Base-by-base conservation (phyloP, 176 grass and related monocot genomes). In the Themeda triandra region DNA sequence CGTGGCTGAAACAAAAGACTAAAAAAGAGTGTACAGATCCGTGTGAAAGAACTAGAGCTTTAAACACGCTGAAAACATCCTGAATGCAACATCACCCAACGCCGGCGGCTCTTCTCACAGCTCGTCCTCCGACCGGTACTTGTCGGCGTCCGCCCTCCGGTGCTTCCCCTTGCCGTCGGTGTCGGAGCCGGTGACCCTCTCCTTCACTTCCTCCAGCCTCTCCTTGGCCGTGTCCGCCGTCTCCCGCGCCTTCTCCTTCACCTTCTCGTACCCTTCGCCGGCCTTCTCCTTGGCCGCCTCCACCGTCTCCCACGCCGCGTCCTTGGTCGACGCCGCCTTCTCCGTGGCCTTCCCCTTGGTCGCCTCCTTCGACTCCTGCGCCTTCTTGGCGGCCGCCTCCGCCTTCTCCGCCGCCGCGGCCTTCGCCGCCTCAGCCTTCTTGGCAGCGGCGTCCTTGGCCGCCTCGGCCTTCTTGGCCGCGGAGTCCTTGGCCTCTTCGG, bases 191-290 rank as follows among this genome's bases (percentile, higher is more conserved):
- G 82, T 40, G 13, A 84, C 90, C 40, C 32, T 86, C 67, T 89
- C 91, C 71, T 83, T 89, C 8, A 58, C 70, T 29, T 39, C 68
- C 62, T 77, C 80, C 0, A 86, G 1, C 76, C 71, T 88, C 69
- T 95, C 93, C 58, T 92, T 92, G 3, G 89, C 83, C 23, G 71
- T 29, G 44, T 88, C 69, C 2, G 87, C 71, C 9, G 69, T 71
- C 82, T 86, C 92, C 70, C 69, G 29, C 5, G 86, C 76, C 10
- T 19, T 45, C 76, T 87, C 90, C 65, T 86, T 87, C 19, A 74
- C 58, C 65, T 76, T 91, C 70, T 85, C 86, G 35, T 77, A 74
- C 10, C 28, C 23, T n/a, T 84, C 74, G 24, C 25, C 60, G 1
- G 80, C 77, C n/a, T 77, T 81, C 63, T 90, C 81, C 28, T 48